Evolutionary conservation across 129 eudicot species (phyloP).

Genomic region (Ambrosia trifida): DNA sequence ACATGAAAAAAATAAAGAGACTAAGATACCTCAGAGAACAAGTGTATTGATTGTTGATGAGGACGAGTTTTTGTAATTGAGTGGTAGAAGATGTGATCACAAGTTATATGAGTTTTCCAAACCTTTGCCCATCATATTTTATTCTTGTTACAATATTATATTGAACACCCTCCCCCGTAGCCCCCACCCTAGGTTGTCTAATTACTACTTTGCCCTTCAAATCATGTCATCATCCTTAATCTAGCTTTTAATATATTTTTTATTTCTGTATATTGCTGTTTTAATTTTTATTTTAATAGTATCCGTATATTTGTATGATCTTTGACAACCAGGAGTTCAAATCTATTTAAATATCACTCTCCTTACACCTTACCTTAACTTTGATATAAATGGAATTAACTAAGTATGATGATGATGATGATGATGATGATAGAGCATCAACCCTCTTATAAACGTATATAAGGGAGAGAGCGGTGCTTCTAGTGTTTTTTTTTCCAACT

Average conservation of each 20-base stretch:
- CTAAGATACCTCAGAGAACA: conserved; percentile 32
- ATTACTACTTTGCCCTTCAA: conserved; percentile 31
- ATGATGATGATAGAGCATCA: too few relatives aligned
- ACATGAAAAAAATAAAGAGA: neutral
- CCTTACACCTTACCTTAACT: too few relatives aligned
- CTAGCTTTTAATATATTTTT: conserved; percentile 3
- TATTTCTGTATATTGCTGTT: neutral
- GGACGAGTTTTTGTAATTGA: conserved; percentile 34
- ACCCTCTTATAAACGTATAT: too few relatives aligned
- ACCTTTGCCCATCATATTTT: conserved; percentile 30
- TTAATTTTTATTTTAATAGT: neutral
- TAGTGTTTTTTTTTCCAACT: too few relatives aligned
- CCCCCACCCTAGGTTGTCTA: neutral
- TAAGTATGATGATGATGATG: too few relatives aligned
- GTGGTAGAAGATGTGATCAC: conserved; percentile 36
- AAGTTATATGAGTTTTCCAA: conserved; percentile 38
- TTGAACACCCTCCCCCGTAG: conserved; percentile 4
- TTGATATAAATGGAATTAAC: too few relatives aligned
- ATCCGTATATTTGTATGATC: neutral
- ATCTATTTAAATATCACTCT: neutral
- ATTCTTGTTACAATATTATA: conserved; percentile 24
- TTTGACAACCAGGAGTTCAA: neutral
- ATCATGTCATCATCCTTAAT: conserved; percentile 24
- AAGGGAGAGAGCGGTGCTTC: too few relatives aligned
- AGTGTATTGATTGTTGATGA: conserved; percentile 38